Evolutionary conservation across 1,139 yeast genomes (phyloP).

Genomic region (Pichia cactophila): DNA sequence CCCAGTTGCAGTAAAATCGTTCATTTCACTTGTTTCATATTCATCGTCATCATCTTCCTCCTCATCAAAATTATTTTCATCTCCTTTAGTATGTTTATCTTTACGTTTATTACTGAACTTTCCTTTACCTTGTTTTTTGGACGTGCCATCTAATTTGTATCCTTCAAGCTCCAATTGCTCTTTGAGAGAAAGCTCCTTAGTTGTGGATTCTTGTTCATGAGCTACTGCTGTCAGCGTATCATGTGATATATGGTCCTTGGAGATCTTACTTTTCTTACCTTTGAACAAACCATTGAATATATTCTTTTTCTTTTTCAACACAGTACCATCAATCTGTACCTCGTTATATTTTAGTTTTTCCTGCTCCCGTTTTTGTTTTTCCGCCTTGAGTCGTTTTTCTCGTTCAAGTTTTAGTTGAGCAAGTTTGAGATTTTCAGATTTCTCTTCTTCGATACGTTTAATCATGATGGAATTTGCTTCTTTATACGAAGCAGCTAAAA

Average conservation of each 20-base stretch:
- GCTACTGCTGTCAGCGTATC: background rate
- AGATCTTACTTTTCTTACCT: conserved; percentile 16
- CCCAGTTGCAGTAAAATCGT: background rate
- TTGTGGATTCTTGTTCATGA: background rate
- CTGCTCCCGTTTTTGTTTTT: background rate
- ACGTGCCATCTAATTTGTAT: conserved; percentile 1
- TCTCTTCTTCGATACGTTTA: conserved; percentile 6
- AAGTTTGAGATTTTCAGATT: conserved; percentile 1
- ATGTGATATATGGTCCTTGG: conserved; percentile 16
- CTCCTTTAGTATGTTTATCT: background rate
- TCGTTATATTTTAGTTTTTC: background rate
- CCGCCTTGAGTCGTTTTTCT: conserved; percentile 3
- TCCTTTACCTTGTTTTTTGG: background rate
- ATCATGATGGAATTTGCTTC: conserved; percentile 12
- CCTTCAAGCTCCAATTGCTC: conserved; percentile 12
- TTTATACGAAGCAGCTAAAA: conserved; percentile 10
- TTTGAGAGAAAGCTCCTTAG: conserved; percentile 4
- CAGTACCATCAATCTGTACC: conserved; percentile 3
- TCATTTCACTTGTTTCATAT: background rate
- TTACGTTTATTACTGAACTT: background rate
- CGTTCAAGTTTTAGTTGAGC: conserved; percentile 12
- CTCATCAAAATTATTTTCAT: conserved; percentile 1
- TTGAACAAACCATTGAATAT: conserved; percentile 13
- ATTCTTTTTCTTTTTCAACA: background rate
- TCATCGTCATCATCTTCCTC: conserved; percentile 6